phyloP scores from a whole-genome alignment of 495 filamentous ascomycete genomes.

The Halenospora varia region DNA sequence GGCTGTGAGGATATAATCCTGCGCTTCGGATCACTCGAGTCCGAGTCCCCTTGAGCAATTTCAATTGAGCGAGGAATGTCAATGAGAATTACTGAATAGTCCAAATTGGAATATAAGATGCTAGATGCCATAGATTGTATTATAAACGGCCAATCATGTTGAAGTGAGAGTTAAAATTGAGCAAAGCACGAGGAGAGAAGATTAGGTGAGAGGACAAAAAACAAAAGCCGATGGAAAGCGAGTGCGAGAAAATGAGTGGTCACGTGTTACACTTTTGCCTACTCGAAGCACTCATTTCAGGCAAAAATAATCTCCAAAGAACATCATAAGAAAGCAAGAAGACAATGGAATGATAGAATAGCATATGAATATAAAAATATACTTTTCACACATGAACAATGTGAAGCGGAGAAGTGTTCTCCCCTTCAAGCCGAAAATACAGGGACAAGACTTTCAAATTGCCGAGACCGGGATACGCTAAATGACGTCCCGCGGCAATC shows the following conservation, averaged over 20 bases:
- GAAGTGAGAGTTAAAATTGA: too few relatives aligned
- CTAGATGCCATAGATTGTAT: too few relatives aligned
- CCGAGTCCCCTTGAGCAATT: slow-evolving; percentile 19
- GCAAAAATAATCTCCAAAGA: too few relatives aligned
- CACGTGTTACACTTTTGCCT: too few relatives aligned
- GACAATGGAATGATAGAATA: background rate
- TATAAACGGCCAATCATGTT: too few relatives aligned
- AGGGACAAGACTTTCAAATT: background rate
- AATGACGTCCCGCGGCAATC: slow-evolving; percentile 25
- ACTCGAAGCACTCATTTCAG: too few relatives aligned
- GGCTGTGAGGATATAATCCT: slow-evolving; percentile 15
- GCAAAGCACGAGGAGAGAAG: too few relatives aligned
- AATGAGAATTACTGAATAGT: slow-evolving; percentile 9
- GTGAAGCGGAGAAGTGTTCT: background rate
- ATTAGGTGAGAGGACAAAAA: too few relatives aligned
- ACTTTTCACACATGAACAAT: background rate
- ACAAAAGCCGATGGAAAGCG: background rate
- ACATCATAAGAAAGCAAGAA: background rate
- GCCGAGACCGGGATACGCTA: slow-evolving; percentile 19
- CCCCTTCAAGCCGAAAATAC: background rate
- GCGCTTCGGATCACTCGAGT: too few relatives aligned
- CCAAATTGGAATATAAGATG: too few relatives aligned
- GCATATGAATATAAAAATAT: background rate
- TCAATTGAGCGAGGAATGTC: slow-evolving; percentile 28
- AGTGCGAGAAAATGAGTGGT: background rate